phyloP scores from a whole-genome alignment of 176 grass and related monocot species.

The Eragrostis nindensis region DNA sequence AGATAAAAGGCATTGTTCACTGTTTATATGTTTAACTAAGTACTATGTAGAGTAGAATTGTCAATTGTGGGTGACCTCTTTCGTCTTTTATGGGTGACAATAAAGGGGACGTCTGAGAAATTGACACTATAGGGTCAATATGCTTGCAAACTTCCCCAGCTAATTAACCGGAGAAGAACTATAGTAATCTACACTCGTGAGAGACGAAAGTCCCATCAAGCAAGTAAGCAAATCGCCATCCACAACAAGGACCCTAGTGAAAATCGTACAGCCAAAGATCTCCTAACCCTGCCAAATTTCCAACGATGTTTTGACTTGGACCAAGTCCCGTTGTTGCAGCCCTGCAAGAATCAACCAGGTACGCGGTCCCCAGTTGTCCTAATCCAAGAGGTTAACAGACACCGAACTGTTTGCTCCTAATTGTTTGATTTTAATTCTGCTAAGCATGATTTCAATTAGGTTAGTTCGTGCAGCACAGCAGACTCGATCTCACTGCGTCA shows the following conservation, averaged over 20 bases:
- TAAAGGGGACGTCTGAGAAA: background rate
- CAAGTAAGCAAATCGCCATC: background rate
- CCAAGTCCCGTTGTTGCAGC: conserved; percentile 12
- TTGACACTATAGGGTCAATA: background rate
- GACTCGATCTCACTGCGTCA: background rate
- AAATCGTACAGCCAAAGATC: background rate
- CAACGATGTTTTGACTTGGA: conserved; percentile 31
- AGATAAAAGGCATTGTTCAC: conserved; percentile 1
- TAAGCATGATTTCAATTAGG: background rate
- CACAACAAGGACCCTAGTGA: background rate
- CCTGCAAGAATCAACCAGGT: conserved; percentile 29
- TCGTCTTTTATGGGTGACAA: background rate
- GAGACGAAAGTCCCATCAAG: background rate
- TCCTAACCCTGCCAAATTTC: conserved; percentile 14
- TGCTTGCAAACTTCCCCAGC: background rate
- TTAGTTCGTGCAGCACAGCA: background rate
- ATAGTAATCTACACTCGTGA: background rate
- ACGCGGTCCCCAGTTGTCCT: background rate
- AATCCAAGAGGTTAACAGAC: background rate
- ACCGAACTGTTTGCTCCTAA: background rate
- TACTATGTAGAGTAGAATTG: background rate
- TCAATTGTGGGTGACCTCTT: background rate
- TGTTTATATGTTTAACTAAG: conserved; percentile 5
- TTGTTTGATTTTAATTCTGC: background rate
- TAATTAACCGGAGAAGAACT: conserved; percentile 9